Evolutionary conservation across 2,329 filamentous ascomycete genomes (phyloP), one percentile per base, ranked within the genome.

Genomic region (Geoglossum cookeanum): DNA sequence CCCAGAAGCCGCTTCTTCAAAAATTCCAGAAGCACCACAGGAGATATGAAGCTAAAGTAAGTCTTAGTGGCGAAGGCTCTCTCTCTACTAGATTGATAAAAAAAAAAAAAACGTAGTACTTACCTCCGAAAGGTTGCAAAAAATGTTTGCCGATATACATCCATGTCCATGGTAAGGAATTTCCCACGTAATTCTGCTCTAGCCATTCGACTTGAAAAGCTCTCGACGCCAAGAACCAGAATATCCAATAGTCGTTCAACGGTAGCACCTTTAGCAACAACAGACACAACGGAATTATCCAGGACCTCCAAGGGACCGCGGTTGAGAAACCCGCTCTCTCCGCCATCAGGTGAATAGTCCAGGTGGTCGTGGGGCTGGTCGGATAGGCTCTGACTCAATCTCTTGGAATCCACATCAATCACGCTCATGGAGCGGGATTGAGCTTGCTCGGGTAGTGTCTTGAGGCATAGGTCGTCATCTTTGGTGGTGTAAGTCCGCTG

Each of bases 71-170:
- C 22, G 22, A 49, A 45, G 42, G 37, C 3, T 55, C 27, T 44
- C 11, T 29, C 11, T 22, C 22, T 22, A 22, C 22, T 22, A 2
- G 22, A 22, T 22, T 22, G 22, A 22, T 22, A 39, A 47, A 30
- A 1, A 15, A 47, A 47, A 37, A 27, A 17, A 29, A 42, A 9
- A 39, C 17, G 51, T 39, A 33, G 30, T 29, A 39, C 58, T 62
- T 62, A 65, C 64, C 64, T 65, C 58, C 64, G 59, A 55, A 65
- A 65, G 3, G 64, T 65, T 53, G 64, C 63, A 51, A 65, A 61
- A 56, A 65, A 65, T 13, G 64, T 65, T 39, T 64, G 64, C 33
- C 62, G 64, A 47, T 64, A 65, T 54, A 65, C 62, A 57, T 65
- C 63, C 58, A 64, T 64, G 57, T 65, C 63, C 64, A 65, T 65